A percentile compares a stretch with the other conserved stretches of the same genome.
Evolutionary conservation across 352 stramenopile genomes (phyloP).

Genomic region (Ophiocytium majus): DNA sequence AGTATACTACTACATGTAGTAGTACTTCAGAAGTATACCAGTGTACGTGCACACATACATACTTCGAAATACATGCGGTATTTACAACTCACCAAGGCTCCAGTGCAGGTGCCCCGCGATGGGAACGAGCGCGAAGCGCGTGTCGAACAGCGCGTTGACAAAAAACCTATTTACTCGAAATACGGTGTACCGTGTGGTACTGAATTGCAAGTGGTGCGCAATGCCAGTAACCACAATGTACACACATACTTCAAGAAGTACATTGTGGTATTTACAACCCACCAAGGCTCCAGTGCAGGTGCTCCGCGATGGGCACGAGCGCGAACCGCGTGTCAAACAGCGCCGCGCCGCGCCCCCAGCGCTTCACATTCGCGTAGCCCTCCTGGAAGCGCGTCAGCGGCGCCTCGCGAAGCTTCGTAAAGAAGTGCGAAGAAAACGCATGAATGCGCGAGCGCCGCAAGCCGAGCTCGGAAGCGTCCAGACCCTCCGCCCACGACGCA

Average conservation of each 20-base stretch:
- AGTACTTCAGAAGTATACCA: too few species aligned
- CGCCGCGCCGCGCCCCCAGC: constrained; percentile 56
- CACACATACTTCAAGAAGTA: too few species aligned
- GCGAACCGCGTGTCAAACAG: constrained; percentile 57
- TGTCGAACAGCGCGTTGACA: constrained; percentile 59
- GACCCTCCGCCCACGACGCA: too few species aligned
- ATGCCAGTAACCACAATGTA: too few species aligned
- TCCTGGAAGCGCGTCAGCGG: constrained; percentile 23
- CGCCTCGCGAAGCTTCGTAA: constrained; percentile 56
- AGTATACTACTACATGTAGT: too few species aligned
- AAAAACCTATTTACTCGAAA: too few species aligned
- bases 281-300: constrained; percentile 56
- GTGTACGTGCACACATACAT: too few species aligned
- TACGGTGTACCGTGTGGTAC: too few species aligned
- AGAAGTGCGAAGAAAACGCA: constrained; percentile 59
- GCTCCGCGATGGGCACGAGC: constrained; percentile 56
- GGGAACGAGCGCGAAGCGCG: constrained; percentile 56
- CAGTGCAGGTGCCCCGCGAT: constrained; percentile 58
- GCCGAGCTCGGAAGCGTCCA: not conserved
- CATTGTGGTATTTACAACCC: too few species aligned
- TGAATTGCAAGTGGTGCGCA: too few species aligned
- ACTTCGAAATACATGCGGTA: too few species aligned
- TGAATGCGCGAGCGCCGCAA: constrained; percentile 29
- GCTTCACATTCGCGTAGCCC: constrained; percentile 51
- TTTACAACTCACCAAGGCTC: constrained; percentile 41